Evolutionary conservation across 306 rosid genomes (phyloP).

Genomic region (Ormosia semicastrata): DNA sequence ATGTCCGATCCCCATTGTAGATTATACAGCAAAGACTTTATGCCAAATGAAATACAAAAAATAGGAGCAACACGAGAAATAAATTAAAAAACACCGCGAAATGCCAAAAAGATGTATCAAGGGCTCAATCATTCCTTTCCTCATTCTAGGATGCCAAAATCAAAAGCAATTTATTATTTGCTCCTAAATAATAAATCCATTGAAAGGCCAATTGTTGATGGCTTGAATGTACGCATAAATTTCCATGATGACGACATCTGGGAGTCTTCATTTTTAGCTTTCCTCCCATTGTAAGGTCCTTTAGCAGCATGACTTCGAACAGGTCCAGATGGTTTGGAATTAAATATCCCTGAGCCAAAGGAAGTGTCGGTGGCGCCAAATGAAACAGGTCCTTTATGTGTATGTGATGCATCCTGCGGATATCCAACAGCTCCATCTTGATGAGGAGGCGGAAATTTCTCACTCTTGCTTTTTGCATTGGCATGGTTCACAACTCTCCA

Average conservation of each 20-base stretch:
- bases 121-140: constrained; percentile 11
- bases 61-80: constrained; percentile 35
- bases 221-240: constrained; percentile 75
- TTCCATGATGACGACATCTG: constrained; percentile 65
- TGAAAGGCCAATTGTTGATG: constrained; percentile 76
- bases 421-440: constrained; percentile 96
- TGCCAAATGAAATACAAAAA: constrained; percentile 49
- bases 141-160: constrained; percentile 40
- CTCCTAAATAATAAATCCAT: constrained; percentile 66
- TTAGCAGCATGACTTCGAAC: constrained; percentile 49
- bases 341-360: constrained; percentile 61
- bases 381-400: constrained; percentile 69
- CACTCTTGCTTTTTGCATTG: constrained; percentile 95
- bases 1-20: constrained; percentile 34
- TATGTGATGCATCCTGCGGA: constrained; percentile 60
- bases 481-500: constrained; percentile 86
- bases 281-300: constrained; percentile 54
- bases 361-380: constrained; percentile 68
- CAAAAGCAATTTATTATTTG: constrained; percentile 53
- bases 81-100: constrained; percentile 32
- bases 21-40: constrained; percentile 49
- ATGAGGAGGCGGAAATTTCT: constrained; percentile 99
- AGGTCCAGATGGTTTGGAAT: constrained; percentile 54
- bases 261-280: constrained; percentile 58
- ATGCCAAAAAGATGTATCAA: constrained; percentile 22